A percentile compares a stretch with the other conserved stretches of the same genome.
These are phyloP conservation scores for Talaromyces wortmannii DNA, from an alignment of 495 filamentous ascomycete species.

Conservation along the genomic window DNA sequence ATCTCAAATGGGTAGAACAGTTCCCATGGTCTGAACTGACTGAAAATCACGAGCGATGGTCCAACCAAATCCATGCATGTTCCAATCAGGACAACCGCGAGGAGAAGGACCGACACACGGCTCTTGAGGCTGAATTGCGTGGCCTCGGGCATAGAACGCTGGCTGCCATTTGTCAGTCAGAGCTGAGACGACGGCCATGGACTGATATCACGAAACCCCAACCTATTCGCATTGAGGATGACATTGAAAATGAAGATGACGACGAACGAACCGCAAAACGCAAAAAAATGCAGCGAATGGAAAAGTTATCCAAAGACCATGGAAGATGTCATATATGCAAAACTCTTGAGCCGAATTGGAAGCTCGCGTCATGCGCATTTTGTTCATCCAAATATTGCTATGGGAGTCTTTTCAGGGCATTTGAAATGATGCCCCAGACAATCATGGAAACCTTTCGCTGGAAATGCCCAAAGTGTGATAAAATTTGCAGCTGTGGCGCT, in stretches of 20 bases:
- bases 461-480: conserved; percentile 80
- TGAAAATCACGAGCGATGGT: conserved; percentile 75
- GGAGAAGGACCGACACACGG: conserved; percentile 50
- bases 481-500: conserved; percentile 74
- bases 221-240: conserved; percentile 4
- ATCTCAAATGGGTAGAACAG: conserved; percentile 86
- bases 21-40: conserved; percentile 75
- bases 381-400: conserved; percentile 79
- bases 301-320: conserved; percentile 36
- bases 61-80: conserved; percentile 62
- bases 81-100: conserved; percentile 49
- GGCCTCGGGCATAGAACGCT: conserved; percentile 63
- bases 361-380: conserved; percentile 66
- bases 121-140: conserved; percentile 57
- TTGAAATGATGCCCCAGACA: conserved; percentile 74
- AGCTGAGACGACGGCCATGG: conserved; percentile 66
- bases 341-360: conserved; percentile 69
- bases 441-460: conserved; percentile 73
- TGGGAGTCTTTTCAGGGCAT: conserved; percentile 79
- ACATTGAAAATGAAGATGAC: conserved; percentile 25
- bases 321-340: conserved; percentile 74
- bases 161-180: conserved; percentile 85
- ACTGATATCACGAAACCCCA: conserved; percentile 44
- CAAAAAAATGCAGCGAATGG: conserved; percentile 32
- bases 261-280: conserved; percentile 37